Evolutionary conservation across 495 filamentous ascomycete species (phyloP).

Genomic region (Hypoxylon fragiforme): DNA sequence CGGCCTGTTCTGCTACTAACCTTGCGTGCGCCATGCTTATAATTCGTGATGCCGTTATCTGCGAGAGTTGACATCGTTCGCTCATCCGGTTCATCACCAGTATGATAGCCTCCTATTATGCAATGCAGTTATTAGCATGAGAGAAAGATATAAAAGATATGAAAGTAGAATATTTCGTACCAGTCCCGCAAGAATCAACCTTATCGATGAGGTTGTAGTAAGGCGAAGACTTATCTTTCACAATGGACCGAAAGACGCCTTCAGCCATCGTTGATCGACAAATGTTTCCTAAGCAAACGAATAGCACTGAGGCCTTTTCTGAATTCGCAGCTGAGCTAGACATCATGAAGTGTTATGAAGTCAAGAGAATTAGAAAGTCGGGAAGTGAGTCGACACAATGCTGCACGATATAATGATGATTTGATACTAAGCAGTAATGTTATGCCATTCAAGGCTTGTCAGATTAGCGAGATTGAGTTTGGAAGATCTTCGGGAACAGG

Average conservation of each 20-base stretch:
- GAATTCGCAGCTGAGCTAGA: conserved; percentile 19
- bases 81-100: conserved; percentile 70
- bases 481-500: too few relatives aligned
- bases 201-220: conserved; percentile 62
- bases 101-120: conserved; percentile 69
- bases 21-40: conserved; percentile 76
- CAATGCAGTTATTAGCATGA: neutral
- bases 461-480: too few relatives aligned
- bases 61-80: conserved; percentile 83
- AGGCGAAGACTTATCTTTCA: conserved; percentile 52
- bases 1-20: conserved; percentile 43
- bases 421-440: too few relatives aligned
- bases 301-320: conserved; percentile 73
- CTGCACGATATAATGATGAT: too few relatives aligned
- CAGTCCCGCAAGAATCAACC: conserved; percentile 90
- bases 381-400: too few relatives aligned
- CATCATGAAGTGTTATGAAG: conserved; percentile 5
- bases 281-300: conserved; percentile 97
- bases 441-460: too few relatives aligned
- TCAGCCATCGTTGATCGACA: conserved; percentile 96
- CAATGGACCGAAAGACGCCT: conserved; percentile 79
- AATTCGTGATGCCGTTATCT: conserved; percentile 72
- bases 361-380: neutral
- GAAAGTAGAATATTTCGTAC: conserved; percentile 30
- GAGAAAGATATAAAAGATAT: neutral